These are phyloP conservation scores for Plasmodium blacklocki DNA, from an alignment of 169 alveolate species.

Conservation along the genomic window DNA sequence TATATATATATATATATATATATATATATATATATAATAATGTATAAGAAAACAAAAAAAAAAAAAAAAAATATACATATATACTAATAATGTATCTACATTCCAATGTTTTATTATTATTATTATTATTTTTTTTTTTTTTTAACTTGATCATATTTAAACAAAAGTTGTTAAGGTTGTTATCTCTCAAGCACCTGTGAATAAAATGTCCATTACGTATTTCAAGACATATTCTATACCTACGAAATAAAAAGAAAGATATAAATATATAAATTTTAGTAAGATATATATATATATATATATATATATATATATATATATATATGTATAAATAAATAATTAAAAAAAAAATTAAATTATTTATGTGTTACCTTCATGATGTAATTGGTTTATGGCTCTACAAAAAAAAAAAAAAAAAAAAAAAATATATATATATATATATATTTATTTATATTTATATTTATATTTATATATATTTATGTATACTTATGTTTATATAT, in stretches of 20 bases:
- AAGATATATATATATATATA: background rate
- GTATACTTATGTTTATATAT: background rate
- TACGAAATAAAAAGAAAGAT: conserved; percentile 3
- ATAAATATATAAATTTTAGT: background rate
- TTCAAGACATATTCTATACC: conserved; percentile 73
- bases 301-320: too few species aligned
- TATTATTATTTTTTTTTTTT: conserved; percentile 11
- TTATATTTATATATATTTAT: background rate
- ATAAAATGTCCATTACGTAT: conserved; percentile 48
- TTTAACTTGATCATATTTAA: background rate
- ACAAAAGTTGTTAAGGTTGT: too few species aligned
- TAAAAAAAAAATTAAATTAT: background rate
- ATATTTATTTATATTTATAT: conserved; percentile 4
- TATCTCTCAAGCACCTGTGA: conserved; percentile 38
- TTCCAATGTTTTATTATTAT: background rate
- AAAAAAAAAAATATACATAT: too few species aligned
- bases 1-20: background rate
- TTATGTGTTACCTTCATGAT: conserved; percentile 46
- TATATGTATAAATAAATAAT: background rate
- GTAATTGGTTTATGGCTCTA: conserved; percentile 67
- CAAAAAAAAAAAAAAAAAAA: background rate
- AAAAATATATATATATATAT: background rate
- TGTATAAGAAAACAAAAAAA: too few species aligned
- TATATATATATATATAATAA: background rate
- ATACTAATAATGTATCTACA: conserved; percentile 36